Base-by-base conservation (phyloP, 179 eudicot species). In the Beta lomatogona region DNA sequence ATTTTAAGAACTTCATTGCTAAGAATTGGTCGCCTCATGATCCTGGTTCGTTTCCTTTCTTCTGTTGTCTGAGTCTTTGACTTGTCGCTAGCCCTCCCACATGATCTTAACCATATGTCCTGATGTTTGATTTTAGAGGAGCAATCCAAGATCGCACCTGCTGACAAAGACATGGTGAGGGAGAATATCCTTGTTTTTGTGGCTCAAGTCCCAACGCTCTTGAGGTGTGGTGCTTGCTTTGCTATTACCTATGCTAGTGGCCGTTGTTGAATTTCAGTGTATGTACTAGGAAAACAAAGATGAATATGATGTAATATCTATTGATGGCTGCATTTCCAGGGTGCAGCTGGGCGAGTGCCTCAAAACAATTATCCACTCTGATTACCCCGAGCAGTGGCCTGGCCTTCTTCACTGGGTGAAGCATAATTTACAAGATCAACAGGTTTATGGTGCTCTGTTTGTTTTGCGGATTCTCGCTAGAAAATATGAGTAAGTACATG, bases 301-400 rank as follows among this genome's bases (percentile, higher is more conserved):
- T 36, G 41, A 36, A 36, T 36, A 36, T 36, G 48, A 31, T 41
- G 4, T 55, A 65, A 54, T 25, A 80, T 59, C 13, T 64, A 13
- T 3, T 75, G 66, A 21, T 50, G 36, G 65, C 54, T 73, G 19
- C 68, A 52, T 83, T 9, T 83, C 80, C 90, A 97, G 99, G 88
- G 92, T 89, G 80, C 99, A 97, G 85, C 86, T 97, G 71, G 99
- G 99, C 52, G 99, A 97, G 88, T 97, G 99, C 86, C 89, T 97
- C 71, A 97, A 97, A 89, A 97, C 99, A 57, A 91, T 97, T 60
- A 90, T 97, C 79, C 92, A 90, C 86, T 90, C 95, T 66, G 99
- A 97, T 82, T 97, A 97, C 81, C 99, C 99, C 25, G 99, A 97
- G 88, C 97, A 97, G 73, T 97, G 99, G 99, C 97, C 95, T 19